A percentile compares a stretch with the other conserved stretches of the same genome.
Evolutionary conservation across 805 yeast species (phyloP).

Genomic region (Hanseniaspora mollemarum): DNA sequence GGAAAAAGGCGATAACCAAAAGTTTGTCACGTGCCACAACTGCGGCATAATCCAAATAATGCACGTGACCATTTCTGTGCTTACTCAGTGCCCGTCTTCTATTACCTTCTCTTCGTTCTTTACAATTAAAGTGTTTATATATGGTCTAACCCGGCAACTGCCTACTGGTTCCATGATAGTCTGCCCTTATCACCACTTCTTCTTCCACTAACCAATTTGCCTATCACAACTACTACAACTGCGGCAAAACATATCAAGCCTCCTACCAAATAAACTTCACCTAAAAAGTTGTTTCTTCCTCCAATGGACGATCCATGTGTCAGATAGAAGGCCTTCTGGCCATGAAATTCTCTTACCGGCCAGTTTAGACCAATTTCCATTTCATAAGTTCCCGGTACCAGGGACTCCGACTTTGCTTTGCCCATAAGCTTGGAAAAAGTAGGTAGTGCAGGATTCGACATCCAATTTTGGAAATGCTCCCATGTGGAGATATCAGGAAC

Average conservation of each 20-base stretch:
- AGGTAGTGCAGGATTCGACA: conserved; percentile 75
- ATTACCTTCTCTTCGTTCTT: not conserved
- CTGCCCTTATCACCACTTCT: conserved; percentile 59
- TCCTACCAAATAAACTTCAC: conserved; percentile 61
- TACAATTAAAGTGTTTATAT: too few relatives aligned
- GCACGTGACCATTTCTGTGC: too few relatives aligned
- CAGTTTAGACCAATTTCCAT: conserved; percentile 60
- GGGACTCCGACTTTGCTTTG: conserved; percentile 37
- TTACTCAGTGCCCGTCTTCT: not conserved
- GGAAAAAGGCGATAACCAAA: too few relatives aligned
- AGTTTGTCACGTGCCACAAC: too few relatives aligned
- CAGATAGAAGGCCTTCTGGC: conserved; percentile 49
- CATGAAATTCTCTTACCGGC: conserved; percentile 56
- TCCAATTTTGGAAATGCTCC: conserved; percentile 92
- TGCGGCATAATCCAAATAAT: too few relatives aligned
- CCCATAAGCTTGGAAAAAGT: conserved; percentile 53
- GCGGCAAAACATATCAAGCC: conserved; percentile 58
- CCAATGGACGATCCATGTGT: conserved; percentile 66
- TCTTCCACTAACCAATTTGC: conserved; percentile 55
- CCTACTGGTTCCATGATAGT: conserved; percentile 54
- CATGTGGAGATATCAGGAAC: conserved; percentile 63
- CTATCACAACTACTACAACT: conserved; percentile 40
- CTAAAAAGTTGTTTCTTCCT: conserved; percentile 63
- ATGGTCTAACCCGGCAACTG: too few relatives aligned
- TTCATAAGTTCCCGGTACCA: conserved; percentile 51